Conservation (phyloP, 2,329 filamentous ascomycete species). For the Botrytis fabae region DNA sequence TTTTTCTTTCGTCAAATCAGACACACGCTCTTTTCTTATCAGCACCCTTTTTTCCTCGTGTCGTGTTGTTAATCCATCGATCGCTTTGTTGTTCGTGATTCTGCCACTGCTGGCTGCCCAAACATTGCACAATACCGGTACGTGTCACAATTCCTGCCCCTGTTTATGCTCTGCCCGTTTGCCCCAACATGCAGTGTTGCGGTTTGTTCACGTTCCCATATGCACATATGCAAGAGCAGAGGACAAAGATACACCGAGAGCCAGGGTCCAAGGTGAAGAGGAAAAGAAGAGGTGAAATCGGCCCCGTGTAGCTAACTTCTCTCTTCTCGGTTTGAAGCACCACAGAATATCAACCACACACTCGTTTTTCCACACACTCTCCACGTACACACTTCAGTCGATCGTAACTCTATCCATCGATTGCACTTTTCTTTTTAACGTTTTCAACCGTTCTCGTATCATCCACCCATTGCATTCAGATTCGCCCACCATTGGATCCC, state of each 20-base stretch:
- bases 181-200: not conserved
- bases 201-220: not conserved
- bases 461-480: not conserved
- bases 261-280: not conserved
- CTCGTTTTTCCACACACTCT: slow-evolving; percentile 5
- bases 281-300: not conserved
- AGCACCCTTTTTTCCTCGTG: not conserved
- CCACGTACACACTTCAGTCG: not conserved
- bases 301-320: slow-evolving; percentile 15
- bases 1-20: not conserved
- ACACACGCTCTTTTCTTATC: not conserved
- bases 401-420: not conserved
- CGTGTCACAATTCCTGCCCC: slow-evolving; percentile 19
- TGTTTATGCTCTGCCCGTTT: slow-evolving; percentile 9
- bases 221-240: not conserved
- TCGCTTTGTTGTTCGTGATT: not conserved
- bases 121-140: slow-evolving; percentile 9
- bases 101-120: slow-evolving; percentile 1
- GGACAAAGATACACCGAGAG: slow-evolving; percentile 4
- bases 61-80: slow-evolving; percentile 16
- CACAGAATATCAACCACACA: slow-evolving; percentile 2
- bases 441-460: slow-evolving; percentile 11
- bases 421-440: slow-evolving; percentile 10
- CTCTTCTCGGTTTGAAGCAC: slow-evolving; percentile 12
- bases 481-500: slow-evolving; percentile 2